These are phyloP conservation scores for Ambrosiella beaveri DNA, from an alignment of 2,329 filamentous ascomycete species.

Conservation along the genomic window DNA sequence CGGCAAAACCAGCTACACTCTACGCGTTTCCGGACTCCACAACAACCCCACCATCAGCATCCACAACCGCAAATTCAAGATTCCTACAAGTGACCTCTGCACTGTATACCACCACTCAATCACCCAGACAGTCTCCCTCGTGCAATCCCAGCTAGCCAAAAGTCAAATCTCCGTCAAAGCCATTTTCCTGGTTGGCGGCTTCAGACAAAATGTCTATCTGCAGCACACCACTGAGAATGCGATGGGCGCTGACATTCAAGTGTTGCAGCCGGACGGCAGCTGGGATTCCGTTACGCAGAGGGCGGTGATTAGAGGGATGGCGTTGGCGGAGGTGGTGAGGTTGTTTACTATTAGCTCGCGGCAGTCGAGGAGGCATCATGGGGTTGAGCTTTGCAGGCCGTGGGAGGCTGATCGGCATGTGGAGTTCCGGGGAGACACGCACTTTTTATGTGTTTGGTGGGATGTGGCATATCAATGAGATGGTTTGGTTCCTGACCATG, in stretches of 20 bases:
- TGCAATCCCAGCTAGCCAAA: constrained; percentile 27
- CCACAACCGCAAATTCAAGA: constrained; percentile 21
- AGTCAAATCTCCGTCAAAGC: constrained; percentile 27
- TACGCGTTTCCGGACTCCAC: constrained; percentile 22
- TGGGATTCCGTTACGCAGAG: constrained; percentile 35
- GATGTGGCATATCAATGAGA: too few species aligned
- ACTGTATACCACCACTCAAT: constrained; percentile 18
- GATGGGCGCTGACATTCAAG: constrained; percentile 14
- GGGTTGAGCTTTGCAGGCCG: background rate
- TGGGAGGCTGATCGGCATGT: background rate
- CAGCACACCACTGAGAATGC: too few species aligned
- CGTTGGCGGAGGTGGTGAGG: constrained; percentile 15
- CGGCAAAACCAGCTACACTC: constrained; percentile 22
- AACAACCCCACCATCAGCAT: constrained; percentile 24
- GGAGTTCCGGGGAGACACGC: too few species aligned
- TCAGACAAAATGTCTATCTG: constrained; percentile 18
- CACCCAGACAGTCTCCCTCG: background rate
- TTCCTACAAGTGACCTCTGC: constrained; percentile 24
- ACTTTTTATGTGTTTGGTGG: too few species aligned
- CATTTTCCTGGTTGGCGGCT: constrained; percentile 33
- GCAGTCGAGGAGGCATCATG: background rate
- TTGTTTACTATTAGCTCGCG: background rate
- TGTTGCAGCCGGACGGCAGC: constrained; percentile 31
- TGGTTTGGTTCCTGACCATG: too few species aligned
- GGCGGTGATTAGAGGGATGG: constrained; percentile 32